Conservation (phyloP, 805 yeast genomes). For the Grigorovia transvaalensis region DNA sequence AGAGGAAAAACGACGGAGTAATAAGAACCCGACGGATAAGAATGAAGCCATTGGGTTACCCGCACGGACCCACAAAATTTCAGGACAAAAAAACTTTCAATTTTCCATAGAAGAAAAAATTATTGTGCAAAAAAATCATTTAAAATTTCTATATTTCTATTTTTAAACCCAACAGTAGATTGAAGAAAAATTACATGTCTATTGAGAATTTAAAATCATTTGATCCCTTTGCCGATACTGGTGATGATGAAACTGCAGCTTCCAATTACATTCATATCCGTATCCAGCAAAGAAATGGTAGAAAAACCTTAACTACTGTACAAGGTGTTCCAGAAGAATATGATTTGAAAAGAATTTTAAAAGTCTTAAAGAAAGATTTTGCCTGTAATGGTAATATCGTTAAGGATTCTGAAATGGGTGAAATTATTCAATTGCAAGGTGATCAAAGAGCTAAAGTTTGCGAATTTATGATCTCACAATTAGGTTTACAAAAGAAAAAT, state of each 20-base stretch:
- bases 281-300: slow-evolving; percentile 99
- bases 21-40: too few relatives aligned
- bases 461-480: slow-evolving; percentile 80
- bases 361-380: slow-evolving; percentile 92
- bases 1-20: too few relatives aligned
- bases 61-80: neutral
- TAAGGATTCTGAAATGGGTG: slow-evolving; percentile 92
- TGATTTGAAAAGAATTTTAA: slow-evolving; percentile 86
- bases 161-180: neutral
- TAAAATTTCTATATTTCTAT: too few relatives aligned
- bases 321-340: slow-evolving; percentile 95
- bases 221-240: slow-evolving; percentile 99
- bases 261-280: slow-evolving; percentile 95
- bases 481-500: slow-evolving; percentile 87
- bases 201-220: slow-evolving; percentile 82
- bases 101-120: neutral
- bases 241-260: slow-evolving; percentile 96
- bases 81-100: neutral
- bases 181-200: slow-evolving; percentile 35
- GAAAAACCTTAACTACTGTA: slow-evolving; percentile 95
- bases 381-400: slow-evolving; percentile 98
- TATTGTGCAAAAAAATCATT: too few relatives aligned
- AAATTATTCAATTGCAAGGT: slow-evolving; percentile 95
- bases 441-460: slow-evolving; percentile 95
- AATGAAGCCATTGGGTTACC: too few relatives aligned